Conservation (phyloP, 768 basidiomycete species). For the Suillus weaverae region DNA sequence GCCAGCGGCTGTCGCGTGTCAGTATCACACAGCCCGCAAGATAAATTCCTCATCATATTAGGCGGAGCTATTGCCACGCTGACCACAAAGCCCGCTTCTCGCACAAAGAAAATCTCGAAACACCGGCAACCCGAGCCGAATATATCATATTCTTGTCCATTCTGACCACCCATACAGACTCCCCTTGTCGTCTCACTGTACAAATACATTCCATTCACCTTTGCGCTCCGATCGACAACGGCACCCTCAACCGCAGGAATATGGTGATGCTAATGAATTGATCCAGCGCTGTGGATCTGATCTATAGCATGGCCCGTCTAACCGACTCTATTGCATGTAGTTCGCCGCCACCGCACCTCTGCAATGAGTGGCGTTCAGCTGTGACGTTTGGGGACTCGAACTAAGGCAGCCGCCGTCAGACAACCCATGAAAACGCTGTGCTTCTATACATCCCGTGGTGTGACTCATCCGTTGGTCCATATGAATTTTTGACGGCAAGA, state of each 20-base stretch:
- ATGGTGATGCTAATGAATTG: neutral
- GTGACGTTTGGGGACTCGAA: neutral
- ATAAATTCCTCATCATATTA: neutral
- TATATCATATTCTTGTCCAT: neutral
- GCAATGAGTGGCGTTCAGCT: neutral
- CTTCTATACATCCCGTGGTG: too few relatives aligned
- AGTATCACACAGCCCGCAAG: neutral
- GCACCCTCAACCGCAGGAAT: slow-evolving; percentile 4
- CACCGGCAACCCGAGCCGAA: neutral
- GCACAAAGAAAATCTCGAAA: neutral
- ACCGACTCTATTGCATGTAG: neutral
- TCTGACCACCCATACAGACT: neutral
- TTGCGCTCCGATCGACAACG: neutral
- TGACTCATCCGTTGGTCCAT: neutral
- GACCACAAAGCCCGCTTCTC: neutral
- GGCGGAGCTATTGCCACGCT: neutral
- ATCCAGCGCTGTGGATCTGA: neutral
- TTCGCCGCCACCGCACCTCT: neutral
- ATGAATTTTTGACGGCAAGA: too few relatives aligned
- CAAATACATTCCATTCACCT: neutral
- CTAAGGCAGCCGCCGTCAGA: neutral
- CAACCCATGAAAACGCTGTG: neutral
- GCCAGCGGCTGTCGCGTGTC: neutral
- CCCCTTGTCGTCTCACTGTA: neutral
- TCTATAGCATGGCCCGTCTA: neutral